Evolutionary conservation across 2,329 filamentous ascomycete species (phyloP), one percentile per base, ranked within the genome.

Genomic region (Orbilia blumenaviensis): DNA sequence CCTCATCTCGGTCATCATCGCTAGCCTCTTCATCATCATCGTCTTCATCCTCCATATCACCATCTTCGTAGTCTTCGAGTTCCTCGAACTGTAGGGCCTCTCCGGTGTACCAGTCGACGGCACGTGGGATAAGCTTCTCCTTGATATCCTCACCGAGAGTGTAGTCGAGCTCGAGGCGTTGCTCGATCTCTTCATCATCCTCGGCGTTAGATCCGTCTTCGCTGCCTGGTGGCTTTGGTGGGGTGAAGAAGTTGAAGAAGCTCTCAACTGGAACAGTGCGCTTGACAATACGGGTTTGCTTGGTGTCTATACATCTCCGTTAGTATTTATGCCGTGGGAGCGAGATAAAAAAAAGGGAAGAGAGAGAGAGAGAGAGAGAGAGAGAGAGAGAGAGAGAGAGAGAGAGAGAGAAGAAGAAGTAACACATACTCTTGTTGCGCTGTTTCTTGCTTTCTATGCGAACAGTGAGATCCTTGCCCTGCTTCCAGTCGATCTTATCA

Each of bases 141-240:
- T 99, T 99, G 86, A 99, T 97, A 83, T 99, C 95, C 86, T 99
- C 95, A 79, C 95, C 95, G 48, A 99, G 90, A 85, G 98, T 94
- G 84, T 98, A 99, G 85, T 99, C 95, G 62, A 99, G 90, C 86
- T 99, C 95, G 68, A 99, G 89, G 78, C 95, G 94, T 85, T 97
- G 94, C 86, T 99, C 95, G 62, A 99, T 96, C 83, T 99, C 95
- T 76, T 91, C 90, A 79, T 94, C 91, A 36, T 89, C 87, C 44
- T 89, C 86, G 58, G 92, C 91, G 5, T 85, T 56, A 41, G 71
- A 75, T 4, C 71, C 84, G 41, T 86, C 85, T 58, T 92, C 90
- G 34, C 91, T 91, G 58, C 86, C 87, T 27, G 93, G 95, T 77
- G 93, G 91, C 85, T 92, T 92, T 52, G 95, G 96, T 25, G 95